A percentile compares a stretch with the other conserved stretches of the same genome.
Evolutionary conservation across 176 grass and related monocot genomes (phyloP).

Genomic region (Oryza meridionalis): DNA sequence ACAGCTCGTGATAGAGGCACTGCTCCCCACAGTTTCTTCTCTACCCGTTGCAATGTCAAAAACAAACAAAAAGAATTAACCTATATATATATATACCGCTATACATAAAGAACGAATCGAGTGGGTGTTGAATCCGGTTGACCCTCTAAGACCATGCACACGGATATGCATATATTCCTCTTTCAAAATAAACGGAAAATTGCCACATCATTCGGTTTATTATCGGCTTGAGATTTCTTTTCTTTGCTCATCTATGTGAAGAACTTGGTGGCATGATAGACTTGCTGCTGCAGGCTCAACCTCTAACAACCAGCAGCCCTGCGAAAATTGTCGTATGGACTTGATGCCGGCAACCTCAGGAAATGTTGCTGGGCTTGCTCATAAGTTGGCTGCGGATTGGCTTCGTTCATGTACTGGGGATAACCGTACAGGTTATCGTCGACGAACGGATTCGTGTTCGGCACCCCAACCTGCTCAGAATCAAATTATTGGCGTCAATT

Average conservation of each 20-base stretch:
- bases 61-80: constrained; percentile 7
- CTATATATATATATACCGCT: constrained; percentile 31
- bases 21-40: constrained; percentile 32
- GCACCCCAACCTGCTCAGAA: constrained; percentile 36
- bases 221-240: neutral
- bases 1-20: constrained; percentile 15
- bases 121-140: constrained; percentile 36
- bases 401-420: constrained; percentile 31
- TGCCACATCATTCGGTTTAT: neutral
- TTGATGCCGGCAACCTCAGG: constrained; percentile 80
- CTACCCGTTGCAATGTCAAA: constrained; percentile 31
- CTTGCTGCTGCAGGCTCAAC: neutral
- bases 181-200: constrained; percentile 3
- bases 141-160: constrained; percentile 31
- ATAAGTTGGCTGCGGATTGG: constrained; percentile 26
- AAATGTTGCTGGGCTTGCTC: constrained; percentile 42
- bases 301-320: constrained; percentile 58
- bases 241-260: neutral
- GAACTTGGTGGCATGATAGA: neutral
- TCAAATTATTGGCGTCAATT: neutral
- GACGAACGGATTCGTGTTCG: constrained; percentile 65
- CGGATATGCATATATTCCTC: neutral
- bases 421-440: constrained; percentile 52
- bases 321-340: constrained; percentile 86
- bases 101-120: constrained; percentile 38